Evolutionary conservation across 148 eudicot species (phyloP).

Genomic region (Fagopyrum esculentum): DNA sequence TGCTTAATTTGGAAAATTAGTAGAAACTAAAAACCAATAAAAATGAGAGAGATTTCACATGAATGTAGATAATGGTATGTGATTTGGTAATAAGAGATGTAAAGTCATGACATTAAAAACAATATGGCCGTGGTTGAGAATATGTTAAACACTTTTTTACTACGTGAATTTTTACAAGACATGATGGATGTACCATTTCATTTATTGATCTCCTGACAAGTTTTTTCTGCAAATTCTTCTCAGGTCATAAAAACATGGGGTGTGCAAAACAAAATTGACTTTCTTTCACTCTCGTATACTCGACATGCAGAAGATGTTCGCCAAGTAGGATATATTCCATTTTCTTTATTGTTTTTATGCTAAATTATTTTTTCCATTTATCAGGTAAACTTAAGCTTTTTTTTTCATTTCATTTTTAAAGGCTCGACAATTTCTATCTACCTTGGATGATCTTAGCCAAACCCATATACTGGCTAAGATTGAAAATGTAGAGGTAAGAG

Average conservation of each 20-base stretch:
- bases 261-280: slow-evolving; percentile 79
- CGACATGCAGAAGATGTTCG: slow-evolving; percentile 96
- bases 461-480: slow-evolving; percentile 92
- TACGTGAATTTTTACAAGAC: no score
- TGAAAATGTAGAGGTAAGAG: slow-evolving; percentile 77
- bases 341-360: neutral
- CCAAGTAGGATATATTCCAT: slow-evolving; percentile 35
- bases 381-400: neutral
- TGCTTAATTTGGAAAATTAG: no score
- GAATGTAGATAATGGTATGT: no score
- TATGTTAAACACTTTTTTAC: no score
- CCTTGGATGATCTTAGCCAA: slow-evolving; percentile 55
- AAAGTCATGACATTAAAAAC: no score
- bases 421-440: slow-evolving; percentile 60
- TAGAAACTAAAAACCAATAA: no score
- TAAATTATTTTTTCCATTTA: neutral
- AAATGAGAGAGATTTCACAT: no score
- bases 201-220: no score
- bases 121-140: no score
- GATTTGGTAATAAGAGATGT: no score
- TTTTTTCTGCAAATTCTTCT: neutral
- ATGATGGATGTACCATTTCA: no score
- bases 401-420: slow-evolving; percentile 9
- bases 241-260: slow-evolving; percentile 94
- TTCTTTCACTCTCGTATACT: slow-evolving; percentile 75